Percentiles rank a stretch among this genome's conserved stretches.
Conservation (phyloP, 225 moss, liverwort and hornwort genomes). For the Polytrichum commune region DNA sequence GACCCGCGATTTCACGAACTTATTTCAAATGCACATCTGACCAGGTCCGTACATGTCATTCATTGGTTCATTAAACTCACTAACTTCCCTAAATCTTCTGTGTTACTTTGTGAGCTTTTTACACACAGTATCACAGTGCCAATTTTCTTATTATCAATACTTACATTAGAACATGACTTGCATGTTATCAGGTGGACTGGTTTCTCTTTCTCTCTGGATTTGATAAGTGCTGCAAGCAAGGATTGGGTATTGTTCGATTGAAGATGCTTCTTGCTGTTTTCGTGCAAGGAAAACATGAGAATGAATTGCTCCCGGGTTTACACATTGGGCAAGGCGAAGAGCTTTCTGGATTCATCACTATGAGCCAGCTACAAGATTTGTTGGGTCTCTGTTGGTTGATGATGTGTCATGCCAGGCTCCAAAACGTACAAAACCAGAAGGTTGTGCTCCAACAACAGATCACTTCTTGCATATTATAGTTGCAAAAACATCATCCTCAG, state of each 20-base stretch:
- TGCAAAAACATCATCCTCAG: too few species aligned
- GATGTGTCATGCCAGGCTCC: conserved; percentile 72
- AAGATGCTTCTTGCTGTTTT: conserved; percentile 58
- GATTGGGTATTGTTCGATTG: conserved; percentile 50
- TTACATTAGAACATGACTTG: neutral
- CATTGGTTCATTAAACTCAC: neutral
- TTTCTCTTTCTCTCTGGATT: conserved; percentile 52
- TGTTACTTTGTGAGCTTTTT: neutral
- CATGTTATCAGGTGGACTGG: conserved; percentile 59
- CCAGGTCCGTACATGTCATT: conserved; percentile 32
- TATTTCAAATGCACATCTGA: conserved; percentile 52
- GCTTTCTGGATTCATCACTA: conserved; percentile 62
- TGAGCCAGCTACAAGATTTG: conserved; percentile 69
- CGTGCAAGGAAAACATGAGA: conserved; percentile 46
- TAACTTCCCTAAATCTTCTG: conserved; percentile 5
- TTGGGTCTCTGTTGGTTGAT: conserved; percentile 82
- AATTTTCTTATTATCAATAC: neutral
- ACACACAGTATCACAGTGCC: too few species aligned
- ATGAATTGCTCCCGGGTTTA: conserved; percentile 43
- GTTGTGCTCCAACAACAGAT: conserved; percentile 5
- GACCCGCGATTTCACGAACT: conserved; percentile 56
- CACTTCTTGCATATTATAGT: too few species aligned
- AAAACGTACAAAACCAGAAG: conserved; percentile 36
- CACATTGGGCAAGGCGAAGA: conserved; percentile 49
- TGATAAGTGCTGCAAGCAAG: conserved; percentile 55